These are phyloP conservation scores for Erythrophleum fordii DNA, from an alignment of 306 rosid species.

Conservation along the genomic window DNA sequence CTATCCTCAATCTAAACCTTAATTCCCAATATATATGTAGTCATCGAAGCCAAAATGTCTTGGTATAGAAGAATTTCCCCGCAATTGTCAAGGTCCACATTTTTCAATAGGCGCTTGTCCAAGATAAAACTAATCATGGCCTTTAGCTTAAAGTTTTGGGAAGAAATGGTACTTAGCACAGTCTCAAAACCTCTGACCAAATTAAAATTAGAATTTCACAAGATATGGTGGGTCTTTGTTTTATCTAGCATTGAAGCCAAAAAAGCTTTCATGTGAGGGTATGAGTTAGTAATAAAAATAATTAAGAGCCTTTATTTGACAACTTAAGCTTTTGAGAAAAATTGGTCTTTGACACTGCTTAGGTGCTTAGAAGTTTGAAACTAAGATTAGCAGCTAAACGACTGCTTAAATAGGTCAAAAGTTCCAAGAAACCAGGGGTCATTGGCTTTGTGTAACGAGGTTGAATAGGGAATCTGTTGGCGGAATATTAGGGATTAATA, in stretches of 20 bases:
- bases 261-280: background rate
- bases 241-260: background rate
- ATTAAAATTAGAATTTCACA: background rate
- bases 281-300: background rate
- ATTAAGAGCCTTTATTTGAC: background rate
- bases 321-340: background rate
- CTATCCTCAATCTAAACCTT: constrained; percentile 19
- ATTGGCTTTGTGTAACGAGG: background rate
- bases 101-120: background rate
- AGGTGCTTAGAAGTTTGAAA: constrained; percentile 13
- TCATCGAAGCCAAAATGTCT: constrained; percentile 25
- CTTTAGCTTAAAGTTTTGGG: background rate
- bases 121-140: background rate
- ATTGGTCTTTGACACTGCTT: background rate
- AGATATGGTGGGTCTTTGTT: background rate
- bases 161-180: background rate
- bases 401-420: constrained; percentile 6
- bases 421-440: constrained; percentile 8
- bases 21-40: constrained; percentile 3
- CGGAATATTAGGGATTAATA: too few relatives aligned
- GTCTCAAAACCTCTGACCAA: background rate
- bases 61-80: background rate
- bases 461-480: too few relatives aligned
- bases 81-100: background rate
- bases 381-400: constrained; percentile 10